Percentiles rank a stretch among this genome's conserved stretches.
Conservation (phyloP, 2,329 filamentous ascomycete genomes). For the Sclerotiophoma versabilis region DNA sequence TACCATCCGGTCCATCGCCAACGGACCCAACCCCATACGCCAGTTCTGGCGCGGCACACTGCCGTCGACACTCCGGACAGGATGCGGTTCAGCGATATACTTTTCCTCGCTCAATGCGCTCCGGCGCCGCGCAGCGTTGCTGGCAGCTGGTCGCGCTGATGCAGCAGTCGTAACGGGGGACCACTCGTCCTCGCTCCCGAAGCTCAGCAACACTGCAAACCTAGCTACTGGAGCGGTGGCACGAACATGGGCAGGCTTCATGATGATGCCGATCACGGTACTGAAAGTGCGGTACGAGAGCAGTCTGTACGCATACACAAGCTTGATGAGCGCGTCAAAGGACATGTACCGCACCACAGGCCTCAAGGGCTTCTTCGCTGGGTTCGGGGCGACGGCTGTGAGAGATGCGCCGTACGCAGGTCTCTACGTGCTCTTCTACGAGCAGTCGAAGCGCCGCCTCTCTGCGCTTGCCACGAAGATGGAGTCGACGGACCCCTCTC, state of each 20-base stretch:
- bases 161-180: slow-evolving; percentile 21
- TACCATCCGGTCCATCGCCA: slow-evolving; percentile 74
- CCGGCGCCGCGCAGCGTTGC: slow-evolving; percentile 67
- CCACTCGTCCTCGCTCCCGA: slow-evolving; percentile 76
- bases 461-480: slow-evolving; percentile 40
- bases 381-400: slow-evolving; percentile 91
- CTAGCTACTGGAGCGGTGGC: slow-evolving; percentile 84
- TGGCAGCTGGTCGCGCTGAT: slow-evolving; percentile 27
- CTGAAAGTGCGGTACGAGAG: slow-evolving; percentile 97
- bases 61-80: slow-evolving; percentile 91
- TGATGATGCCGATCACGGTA: slow-evolving; percentile 95
- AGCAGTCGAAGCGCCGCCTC: slow-evolving; percentile 77
- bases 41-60: slow-evolving; percentile 91
- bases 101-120: slow-evolving; percentile 87
- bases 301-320: slow-evolving; percentile 82
- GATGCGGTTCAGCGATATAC: slow-evolving; percentile 91
- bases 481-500: slow-evolving; percentile 27
- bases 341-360: slow-evolving; percentile 80
- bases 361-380: slow-evolving; percentile 84
- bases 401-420: slow-evolving; percentile 97
- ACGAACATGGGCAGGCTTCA: slow-evolving; percentile 83
- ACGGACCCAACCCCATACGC: slow-evolving; percentile 70
- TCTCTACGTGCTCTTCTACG: slow-evolving; percentile 92
- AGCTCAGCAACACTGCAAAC: slow-evolving; percentile 84
- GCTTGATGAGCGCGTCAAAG: slow-evolving; percentile 72